A percentile compares a stretch with the other conserved stretches of the same genome.
Evolutionary conservation across 257 asterid species (phyloP).

Genomic region (Thymus quinquecostatus): DNA sequence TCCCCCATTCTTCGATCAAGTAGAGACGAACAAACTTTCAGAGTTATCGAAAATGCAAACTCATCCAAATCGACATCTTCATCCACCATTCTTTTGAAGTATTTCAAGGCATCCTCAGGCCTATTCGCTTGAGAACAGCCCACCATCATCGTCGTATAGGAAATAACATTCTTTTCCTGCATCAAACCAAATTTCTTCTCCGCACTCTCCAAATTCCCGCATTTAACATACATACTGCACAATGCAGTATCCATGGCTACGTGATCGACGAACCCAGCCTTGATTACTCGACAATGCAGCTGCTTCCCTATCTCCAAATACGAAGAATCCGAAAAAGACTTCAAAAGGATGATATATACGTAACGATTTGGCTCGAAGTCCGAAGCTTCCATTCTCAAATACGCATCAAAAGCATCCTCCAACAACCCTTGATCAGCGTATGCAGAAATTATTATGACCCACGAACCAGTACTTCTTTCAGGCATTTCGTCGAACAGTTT

Average conservation of each 20-base stretch:
- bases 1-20: conserved; percentile 41
- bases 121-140: conserved; percentile 52
- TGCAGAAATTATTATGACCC: conserved; percentile 51
- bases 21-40: conserved; percentile 53
- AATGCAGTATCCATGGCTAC: conserved; percentile 47
- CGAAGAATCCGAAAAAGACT: conserved; percentile 36
- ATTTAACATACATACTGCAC: conserved; percentile 53
- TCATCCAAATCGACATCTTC: conserved; percentile 46
- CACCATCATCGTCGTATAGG: conserved; percentile 61
- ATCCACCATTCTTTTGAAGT: conserved; percentile 38
- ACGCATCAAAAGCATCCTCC: conserved; percentile 38
- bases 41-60: conserved; percentile 50
- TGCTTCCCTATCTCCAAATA: conserved; percentile 49
- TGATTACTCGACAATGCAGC: conserved; percentile 49
- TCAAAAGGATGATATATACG: conserved; percentile 41
- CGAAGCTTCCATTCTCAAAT: conserved; percentile 32
- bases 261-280: conserved; percentile 40
- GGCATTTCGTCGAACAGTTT: conserved; percentile 53
- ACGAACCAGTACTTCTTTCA: conserved; percentile 39
- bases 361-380: conserved; percentile 30
- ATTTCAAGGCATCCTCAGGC: conserved; percentile 47
- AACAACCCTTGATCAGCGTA: conserved; percentile 45
- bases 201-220: conserved; percentile 43
- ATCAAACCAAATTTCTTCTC: conserved; percentile 40
- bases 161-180: conserved; percentile 43